Base-by-base conservation (phyloP, 495 filamentous ascomycete species). In the Rostrohypoxylon terebratum region DNA sequence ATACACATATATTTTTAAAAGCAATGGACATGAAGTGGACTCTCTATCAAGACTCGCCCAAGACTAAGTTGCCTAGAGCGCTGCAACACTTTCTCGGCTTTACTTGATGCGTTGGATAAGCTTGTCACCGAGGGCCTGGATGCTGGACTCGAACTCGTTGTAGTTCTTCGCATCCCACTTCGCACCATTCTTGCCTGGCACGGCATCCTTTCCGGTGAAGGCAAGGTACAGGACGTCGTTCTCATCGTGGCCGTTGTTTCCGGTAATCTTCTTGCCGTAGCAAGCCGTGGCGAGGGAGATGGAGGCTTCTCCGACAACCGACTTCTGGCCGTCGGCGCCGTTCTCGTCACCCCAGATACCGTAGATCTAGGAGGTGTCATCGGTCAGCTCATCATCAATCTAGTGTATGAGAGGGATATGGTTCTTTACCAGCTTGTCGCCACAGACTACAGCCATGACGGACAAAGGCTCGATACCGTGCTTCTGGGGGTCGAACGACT, bases 271-370 rank as follows among this genome's bases (percentile, higher is more conserved):
- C 0, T 75, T 73, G 16, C 81, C 84, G 72, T 83, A 91, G 77
- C 89, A 91, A n/a, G 86, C 79, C 20, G 85, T 84, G 0, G 87
- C 89, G 4, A 90, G 72, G 0, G 87, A 81, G 33, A 91, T 81
- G 21, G 85, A 85, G 0, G 86, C 85, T 66, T 91, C 88, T 14
- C 89, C 87, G 0, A 87, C 86, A 0, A 84, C 71, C 28, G 82
- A 78, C 55, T 80, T 76, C 69, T 78, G 51, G 28, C 81, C 82
- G 47, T 83, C 81, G 23, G 77, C 84, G 31, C 87, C 90, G 67
- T 91, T 92, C 4, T 80, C 83, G 73, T 92, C 90, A 14, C 88
- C 90, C 90, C 88, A 91, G 59, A 92, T 77, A n/a, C 87, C 89
- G 69, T 90, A 91, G 45, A 89, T 77, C 82, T 88, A 18, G 2